Conservation (phyloP, 129 eudicot genomes). For the Flaveria trinervia region DNA sequence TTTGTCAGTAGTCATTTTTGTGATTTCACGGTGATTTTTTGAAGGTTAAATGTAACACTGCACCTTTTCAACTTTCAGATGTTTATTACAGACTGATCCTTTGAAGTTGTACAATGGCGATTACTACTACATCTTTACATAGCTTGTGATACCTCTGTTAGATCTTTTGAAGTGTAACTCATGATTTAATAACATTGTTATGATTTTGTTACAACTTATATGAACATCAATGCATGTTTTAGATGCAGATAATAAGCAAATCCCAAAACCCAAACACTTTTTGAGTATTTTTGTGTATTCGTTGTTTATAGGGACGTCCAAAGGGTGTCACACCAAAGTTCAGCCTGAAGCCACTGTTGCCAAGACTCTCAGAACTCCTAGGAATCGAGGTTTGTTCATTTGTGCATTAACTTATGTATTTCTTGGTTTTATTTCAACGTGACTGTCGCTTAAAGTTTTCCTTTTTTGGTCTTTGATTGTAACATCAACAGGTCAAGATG, state of each 20-base stretch:
- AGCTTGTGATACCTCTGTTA: not conserved
- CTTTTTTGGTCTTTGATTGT: not conserved
- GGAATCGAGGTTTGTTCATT: conserved; percentile 38
- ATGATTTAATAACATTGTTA: not conserved
- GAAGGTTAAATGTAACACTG: no score
- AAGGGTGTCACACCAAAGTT: conserved; percentile 78
- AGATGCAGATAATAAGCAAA: not conserved
- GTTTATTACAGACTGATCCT: not conserved
- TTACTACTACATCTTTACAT: no score
- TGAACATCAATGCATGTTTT: not conserved
- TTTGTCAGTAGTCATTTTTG: not conserved
- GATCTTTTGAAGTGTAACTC: not conserved
- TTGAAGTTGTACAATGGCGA: not conserved
- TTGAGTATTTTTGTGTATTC: not conserved
- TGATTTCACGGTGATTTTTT: no score
- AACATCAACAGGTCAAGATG: conserved; percentile 57
- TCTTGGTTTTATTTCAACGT: not conserved
- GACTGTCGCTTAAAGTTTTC: not conserved
- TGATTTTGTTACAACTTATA: not conserved
- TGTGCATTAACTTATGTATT: not conserved
- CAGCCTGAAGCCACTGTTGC: conserved; percentile 83
- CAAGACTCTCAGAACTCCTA: conserved; percentile 69
- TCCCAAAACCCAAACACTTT: not conserved
- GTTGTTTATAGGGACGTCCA: conserved; percentile 66
- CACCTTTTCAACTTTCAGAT: not conserved